Conservation (phyloP, 441 rosid species). For the Erysimum cheiri region DNA sequence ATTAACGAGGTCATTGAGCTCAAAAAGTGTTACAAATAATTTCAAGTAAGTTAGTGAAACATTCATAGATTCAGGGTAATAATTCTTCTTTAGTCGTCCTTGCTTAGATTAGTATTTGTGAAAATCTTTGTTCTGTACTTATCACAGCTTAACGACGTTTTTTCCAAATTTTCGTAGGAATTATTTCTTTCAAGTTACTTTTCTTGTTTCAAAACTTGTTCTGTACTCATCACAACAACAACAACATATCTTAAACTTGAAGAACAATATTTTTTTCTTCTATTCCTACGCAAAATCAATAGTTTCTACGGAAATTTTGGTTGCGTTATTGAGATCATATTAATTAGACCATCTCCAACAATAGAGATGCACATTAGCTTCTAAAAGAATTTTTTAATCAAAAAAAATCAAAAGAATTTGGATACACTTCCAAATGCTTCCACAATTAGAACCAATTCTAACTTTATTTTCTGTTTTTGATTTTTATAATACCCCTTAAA, state of each 20-base stretch:
- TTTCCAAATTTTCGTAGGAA: neutral
- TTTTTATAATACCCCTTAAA: too few species aligned
- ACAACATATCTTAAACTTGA: constrained; percentile 16
- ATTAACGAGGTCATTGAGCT: neutral
- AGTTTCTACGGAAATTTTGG: neutral
- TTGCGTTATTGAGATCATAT: neutral
- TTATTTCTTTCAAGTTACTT: constrained; percentile 8
- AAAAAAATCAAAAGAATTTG: too few species aligned
- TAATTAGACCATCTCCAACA: too few species aligned
- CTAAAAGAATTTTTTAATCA: too few species aligned
- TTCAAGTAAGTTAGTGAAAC: neutral
- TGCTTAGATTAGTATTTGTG: neutral
- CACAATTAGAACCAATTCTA: too few species aligned
- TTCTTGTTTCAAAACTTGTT: constrained; percentile 10
- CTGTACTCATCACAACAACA: neutral
- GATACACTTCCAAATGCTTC: too few species aligned
- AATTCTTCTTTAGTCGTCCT: neutral
- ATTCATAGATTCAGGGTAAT: neutral
- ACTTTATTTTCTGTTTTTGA: too few species aligned
- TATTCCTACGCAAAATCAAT: constrained; percentile 6
- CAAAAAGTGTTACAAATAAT: neutral
- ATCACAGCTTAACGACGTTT: neutral
- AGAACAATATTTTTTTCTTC: neutral
- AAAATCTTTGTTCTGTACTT: neutral
- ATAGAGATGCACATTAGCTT: too few species aligned